A percentile compares a stretch with the other conserved stretches of the same genome.
Conservation (phyloP, 805 yeast genomes). For the Clavispora santaluciae region DNA sequence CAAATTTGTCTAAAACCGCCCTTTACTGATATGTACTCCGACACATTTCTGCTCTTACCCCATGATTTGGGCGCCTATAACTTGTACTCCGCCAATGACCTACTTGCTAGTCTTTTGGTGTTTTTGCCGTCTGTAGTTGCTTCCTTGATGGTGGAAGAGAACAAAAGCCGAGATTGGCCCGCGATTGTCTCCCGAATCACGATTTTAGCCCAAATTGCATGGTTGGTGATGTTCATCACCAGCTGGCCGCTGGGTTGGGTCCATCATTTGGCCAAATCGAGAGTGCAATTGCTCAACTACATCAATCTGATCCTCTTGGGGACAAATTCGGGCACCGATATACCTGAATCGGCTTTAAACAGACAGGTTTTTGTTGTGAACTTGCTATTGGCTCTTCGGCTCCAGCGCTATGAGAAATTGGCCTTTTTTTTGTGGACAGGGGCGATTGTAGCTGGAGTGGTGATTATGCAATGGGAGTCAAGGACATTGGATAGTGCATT, state of each 20-base stretch:
- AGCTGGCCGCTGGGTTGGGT: constrained; percentile 4
- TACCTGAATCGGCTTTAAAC: not conserved
- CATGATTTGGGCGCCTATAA: not conserved
- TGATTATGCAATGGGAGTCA: constrained; percentile 26
- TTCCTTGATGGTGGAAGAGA: not conserved
- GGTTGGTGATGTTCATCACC: constrained; percentile 17
- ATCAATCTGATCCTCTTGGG: constrained; percentile 9
- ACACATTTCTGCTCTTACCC: not conserved
- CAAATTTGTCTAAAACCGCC: not conserved
- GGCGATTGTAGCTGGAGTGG: constrained; percentile 23
- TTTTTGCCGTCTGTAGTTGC: constrained; percentile 1
- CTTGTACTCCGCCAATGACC: not conserved
- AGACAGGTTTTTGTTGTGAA: not conserved
- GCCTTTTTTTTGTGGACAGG: constrained; percentile 24
- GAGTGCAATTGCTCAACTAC: constrained; percentile 12
- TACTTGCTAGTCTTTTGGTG: not conserved
- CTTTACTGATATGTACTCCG: not conserved
- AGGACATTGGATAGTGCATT: constrained; percentile 23
- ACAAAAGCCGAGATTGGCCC: not conserved
- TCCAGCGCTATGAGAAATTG: constrained; percentile 14
- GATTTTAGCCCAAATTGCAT: not conserved
- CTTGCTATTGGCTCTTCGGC: constrained; percentile 6
- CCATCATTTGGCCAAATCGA: constrained; percentile 1
- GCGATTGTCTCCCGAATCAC: not conserved
- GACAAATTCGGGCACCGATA: not conserved